phyloP scores from a whole-genome alignment of 176 grass and related monocot species.

The Rhipidocladum racemiflorum region DNA sequence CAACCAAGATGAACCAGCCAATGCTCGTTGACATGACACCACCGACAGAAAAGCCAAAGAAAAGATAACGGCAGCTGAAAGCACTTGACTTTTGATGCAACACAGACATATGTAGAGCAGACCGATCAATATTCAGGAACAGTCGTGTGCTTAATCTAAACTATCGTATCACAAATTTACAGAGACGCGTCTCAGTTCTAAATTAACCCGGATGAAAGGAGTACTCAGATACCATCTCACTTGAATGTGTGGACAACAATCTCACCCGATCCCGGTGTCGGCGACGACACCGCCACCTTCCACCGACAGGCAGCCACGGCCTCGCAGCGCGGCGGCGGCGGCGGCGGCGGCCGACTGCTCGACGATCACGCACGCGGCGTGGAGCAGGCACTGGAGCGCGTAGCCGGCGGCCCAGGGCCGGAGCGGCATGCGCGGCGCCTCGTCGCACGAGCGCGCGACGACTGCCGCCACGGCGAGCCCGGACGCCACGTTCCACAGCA shows the following conservation, averaged over 20 bases:
- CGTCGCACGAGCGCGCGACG: slow-evolving; percentile 14
- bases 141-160: neutral
- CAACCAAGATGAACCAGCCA: neutral
- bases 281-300: neutral
- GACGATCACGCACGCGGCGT: slow-evolving; percentile 33
- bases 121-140: neutral
- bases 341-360: slow-evolving; percentile 18
- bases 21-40: neutral
- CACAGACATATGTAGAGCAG: neutral
- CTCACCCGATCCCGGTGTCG: neutral
- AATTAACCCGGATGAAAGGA: neutral
- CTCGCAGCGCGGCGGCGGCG: neutral
- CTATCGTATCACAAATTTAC: neutral
- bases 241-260: neutral
- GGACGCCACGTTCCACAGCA: slow-evolving; percentile 51
- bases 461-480: slow-evolving; percentile 20
- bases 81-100: neutral
- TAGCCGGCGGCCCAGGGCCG: slow-evolving; percentile 47
- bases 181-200: neutral
- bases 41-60: neutral
- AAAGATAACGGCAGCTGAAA: neutral
- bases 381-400: slow-evolving; percentile 44
- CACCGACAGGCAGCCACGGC: neutral
- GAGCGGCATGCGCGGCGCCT: slow-evolving; percentile 33
- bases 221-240: neutral